Evolutionary conservation across 2,329 filamentous ascomycete species (phyloP).

Genomic region (Pseudogymnoascus sp.): DNA sequence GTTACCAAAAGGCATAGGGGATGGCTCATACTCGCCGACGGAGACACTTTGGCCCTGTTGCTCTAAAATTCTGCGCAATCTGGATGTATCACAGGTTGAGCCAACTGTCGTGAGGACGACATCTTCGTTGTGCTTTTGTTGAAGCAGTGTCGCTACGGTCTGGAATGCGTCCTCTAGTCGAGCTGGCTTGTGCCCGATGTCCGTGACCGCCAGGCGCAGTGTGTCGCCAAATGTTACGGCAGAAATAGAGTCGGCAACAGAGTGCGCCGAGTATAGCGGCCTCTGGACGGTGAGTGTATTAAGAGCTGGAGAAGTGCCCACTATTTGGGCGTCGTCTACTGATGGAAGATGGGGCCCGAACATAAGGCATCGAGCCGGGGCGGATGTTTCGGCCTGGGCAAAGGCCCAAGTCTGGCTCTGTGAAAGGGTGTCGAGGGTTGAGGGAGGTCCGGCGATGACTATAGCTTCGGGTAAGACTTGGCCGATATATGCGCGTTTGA

Average conservation of each 20-base stretch:
- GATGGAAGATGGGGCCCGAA: background rate
- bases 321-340: background rate
- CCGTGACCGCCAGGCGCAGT: background rate
- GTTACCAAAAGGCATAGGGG: background rate
- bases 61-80: background rate
- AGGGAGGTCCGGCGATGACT: conserved; percentile 12
- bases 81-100: conserved; percentile 27
- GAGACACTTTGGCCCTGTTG: background rate
- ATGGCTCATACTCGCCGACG: background rate
- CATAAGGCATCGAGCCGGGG: background rate
- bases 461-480: background rate
- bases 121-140: conserved; percentile 24
- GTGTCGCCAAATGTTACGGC: background rate
- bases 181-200: background rate
- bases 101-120: conserved; percentile 34
- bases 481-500: conserved; percentile 10
- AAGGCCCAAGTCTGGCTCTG: background rate
- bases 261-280: background rate
- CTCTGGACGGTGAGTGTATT: background rate
- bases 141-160: background rate
- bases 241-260: background rate
- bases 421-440: conserved; percentile 7
- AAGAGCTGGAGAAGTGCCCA: background rate
- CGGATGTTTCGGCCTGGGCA: background rate
- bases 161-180: background rate